Conservation (phyloP, 352 stramenopile species). For the Globisporangium spinosum region DNA sequence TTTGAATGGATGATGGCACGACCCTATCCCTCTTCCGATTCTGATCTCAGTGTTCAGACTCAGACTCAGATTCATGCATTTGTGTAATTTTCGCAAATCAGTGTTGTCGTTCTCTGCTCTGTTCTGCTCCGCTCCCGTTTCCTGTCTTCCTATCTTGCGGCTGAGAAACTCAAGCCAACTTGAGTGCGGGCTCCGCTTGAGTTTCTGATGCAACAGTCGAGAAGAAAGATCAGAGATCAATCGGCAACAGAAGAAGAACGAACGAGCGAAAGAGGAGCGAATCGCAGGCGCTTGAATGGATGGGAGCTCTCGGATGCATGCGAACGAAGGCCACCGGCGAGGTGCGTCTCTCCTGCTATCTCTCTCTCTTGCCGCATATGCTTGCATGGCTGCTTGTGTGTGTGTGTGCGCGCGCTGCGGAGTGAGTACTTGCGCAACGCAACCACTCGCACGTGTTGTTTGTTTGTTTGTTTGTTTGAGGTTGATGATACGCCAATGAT, state of each 20-base stretch:
- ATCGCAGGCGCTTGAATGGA: constrained; percentile 26
- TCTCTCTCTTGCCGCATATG: not conserved
- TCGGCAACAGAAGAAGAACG: constrained; percentile 5
- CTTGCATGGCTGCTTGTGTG: not conserved
- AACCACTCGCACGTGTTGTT: not conserved
- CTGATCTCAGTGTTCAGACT: not conserved
- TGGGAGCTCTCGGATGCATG: constrained; percentile 32
- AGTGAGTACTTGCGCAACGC: not conserved
- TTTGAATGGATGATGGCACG: not conserved
- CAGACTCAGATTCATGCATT: not conserved
- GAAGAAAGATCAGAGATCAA: constrained; percentile 12
- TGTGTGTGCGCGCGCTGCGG: not conserved
- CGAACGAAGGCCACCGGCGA: constrained; percentile 22
- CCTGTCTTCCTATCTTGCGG: not conserved
- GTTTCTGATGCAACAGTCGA: constrained; percentile 3
- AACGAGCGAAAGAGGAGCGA: constrained; percentile 7
- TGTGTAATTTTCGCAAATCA: not conserved
- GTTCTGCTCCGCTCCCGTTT: not conserved
- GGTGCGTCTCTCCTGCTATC: constrained; percentile 16
- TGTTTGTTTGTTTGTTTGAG: not conserved
- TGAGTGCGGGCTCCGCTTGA: not conserved
- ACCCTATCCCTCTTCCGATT: not conserved
- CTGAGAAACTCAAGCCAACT: not conserved
- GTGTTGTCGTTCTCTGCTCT: too few relatives aligned
- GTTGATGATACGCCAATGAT: not conserved